Evolutionary conservation across 1,284 basidiomycete species (phyloP), one percentile per base, ranked within the genome.

Genomic region (Coniophora puteana): DNA sequence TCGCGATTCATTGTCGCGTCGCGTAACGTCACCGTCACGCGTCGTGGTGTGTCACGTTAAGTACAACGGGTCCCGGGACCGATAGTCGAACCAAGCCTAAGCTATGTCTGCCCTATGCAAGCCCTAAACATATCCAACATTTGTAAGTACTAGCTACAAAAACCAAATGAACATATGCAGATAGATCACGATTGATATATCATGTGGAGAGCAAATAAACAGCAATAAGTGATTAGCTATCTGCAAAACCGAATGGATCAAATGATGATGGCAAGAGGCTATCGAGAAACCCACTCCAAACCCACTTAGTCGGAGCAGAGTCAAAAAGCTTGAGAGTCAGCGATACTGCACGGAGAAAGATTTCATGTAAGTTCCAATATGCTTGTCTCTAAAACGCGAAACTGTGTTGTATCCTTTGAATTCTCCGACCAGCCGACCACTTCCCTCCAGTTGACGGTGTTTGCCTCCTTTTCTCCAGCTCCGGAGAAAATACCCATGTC

Each of bases 401-500:
- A 89, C 57, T 80, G 67, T 11, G 72, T 67, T 20, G 74, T 54
- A 50, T 89, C 85, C 58, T 87, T 88, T 34, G 78, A 80, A 52
- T 80, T 71, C 59, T 90, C 88, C 12, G 75, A 76, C 83, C 85
- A 89, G 16, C 80, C 80, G 24, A 89, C 76, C 24, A 80, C 61
- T 51, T 85, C 82, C 43, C 84, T 68, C 87, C 88, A 90, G 61
- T 89, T 87, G 49, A 74, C 71, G 13, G 68, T 63, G 47, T 85
- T 83, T 17, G 86, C 88, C 58, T 89, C 88, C 63, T 89, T 90
- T 64, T 89, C 88, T 7, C 87, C 85, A 3, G 85, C 78, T n/a
- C 75, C 80, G 4, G 76, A 75, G 56, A 89, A 89, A 22, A 76
- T 58, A 17, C 72, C 73, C 45, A 86, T 65, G 45, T 90, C 87